These are phyloP conservation scores for Agapanthus africanus DNA, from an alignment of 106 monocot species.

Conservation along the genomic window DNA sequence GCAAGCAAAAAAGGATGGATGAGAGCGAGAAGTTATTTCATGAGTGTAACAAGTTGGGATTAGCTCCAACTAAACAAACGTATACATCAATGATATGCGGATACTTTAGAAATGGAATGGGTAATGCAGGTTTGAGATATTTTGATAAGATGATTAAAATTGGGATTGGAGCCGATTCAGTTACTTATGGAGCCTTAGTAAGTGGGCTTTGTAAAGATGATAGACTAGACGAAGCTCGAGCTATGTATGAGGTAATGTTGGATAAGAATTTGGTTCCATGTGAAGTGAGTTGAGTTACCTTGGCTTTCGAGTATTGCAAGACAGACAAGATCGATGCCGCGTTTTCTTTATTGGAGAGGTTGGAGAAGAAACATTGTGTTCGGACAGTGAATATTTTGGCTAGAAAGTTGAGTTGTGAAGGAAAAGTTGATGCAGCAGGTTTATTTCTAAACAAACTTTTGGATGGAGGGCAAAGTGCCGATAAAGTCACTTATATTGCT, in stretches of 20 bases:
- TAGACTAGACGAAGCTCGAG: conserved; percentile 74
- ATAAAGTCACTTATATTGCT: conserved; percentile 52
- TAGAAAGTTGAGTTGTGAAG: conserved; percentile 69
- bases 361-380: conserved; percentile 63
- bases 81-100: conserved; percentile 90
- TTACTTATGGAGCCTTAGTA: conserved; percentile 80
- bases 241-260: conserved; percentile 72
- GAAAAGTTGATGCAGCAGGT: conserved; percentile 44
- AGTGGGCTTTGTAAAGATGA: conserved; percentile 91
- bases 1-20: conserved; percentile 62
- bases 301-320: conserved; percentile 69
- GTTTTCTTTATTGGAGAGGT: conserved; percentile 46
- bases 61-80: conserved; percentile 68
- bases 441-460: conserved; percentile 57
- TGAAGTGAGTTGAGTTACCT: conserved; percentile 69
- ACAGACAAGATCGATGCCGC: conserved; percentile 43
- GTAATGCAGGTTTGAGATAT: conserved; percentile 46
- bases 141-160: conserved; percentile 72
- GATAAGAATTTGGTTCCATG: conserved; percentile 75
- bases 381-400: conserved; percentile 59
- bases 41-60: conserved; percentile 40
- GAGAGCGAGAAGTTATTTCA: conserved; percentile 59
- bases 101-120: conserved; percentile 63
- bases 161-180: conserved; percentile 61
- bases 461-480: conserved; percentile 34